Evolutionary conservation across 2,329 filamentous ascomycete species (phyloP).

Genomic region (Dryadomyces quercus-mongolicae): DNA sequence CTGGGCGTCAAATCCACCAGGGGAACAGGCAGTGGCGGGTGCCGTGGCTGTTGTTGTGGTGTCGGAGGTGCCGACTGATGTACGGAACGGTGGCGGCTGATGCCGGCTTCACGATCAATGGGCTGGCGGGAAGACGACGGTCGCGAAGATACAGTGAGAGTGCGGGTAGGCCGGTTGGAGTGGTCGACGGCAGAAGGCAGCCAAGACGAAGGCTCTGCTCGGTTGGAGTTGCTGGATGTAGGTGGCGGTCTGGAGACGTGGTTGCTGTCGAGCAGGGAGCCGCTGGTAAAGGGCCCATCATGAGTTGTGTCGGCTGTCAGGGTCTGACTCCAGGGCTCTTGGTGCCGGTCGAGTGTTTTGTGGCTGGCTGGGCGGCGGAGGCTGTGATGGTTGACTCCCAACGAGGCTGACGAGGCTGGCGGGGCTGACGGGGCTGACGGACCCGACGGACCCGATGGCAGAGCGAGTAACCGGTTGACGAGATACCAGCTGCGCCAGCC

Average conservation of each 20-base stretch:
- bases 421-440: no score
- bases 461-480: constrained; percentile 50
- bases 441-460: constrained; percentile 7
- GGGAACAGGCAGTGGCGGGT: constrained; percentile 33
- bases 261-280: constrained; percentile 6
- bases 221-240: constrained; percentile 6
- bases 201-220: constrained; percentile 18
- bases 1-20: constrained; percentile 56
- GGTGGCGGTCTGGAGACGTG: not conserved
- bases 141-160: not conserved
- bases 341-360: not conserved
- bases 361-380: not conserved
- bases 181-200: constrained; percentile 21
- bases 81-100: not conserved
- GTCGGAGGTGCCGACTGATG: not conserved
- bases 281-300: constrained; percentile 30
- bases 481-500: constrained; percentile 88
- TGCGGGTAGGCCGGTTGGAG: constrained; percentile 8
- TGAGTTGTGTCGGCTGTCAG: not conserved
- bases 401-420: no score
- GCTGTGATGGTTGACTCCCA: not conserved
- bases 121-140: not conserved
- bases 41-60: not conserved
- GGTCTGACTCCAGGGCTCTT: not conserved
- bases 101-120: not conserved